Base-by-base conservation (phyloP, 352 stramenopile genomes). In the Globisporangium echinulatum region DNA sequence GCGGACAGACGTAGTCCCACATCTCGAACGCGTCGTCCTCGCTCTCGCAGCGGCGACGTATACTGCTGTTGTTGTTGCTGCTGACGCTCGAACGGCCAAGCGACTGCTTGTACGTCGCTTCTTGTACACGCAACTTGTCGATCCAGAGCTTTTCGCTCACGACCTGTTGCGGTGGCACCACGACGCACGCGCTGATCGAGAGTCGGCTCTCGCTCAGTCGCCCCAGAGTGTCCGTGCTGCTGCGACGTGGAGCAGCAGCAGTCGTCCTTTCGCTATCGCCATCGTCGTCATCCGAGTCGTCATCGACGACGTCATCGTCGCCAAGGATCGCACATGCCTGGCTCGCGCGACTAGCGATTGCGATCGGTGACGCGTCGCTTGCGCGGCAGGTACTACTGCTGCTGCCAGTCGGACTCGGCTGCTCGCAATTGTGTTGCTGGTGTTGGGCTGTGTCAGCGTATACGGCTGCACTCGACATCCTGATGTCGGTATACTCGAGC, bases 1-100 rank as follows among this genome's bases (percentile, higher is more conserved):
- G 71, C 3, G 72, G 72, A 59, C 72, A 81, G 40, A 85, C 69
- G 51, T 82, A 85, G 54, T 85, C 75, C 75, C 75, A 85, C 66
- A 85, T 74, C 37, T 82, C 75, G 58, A 85, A 85, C n/a, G 66
- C 33, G 15, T 66, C 61, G 49, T 66, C 61, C 9, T 54, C 55
- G 61, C 46, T 64, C 36, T 64, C 59, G n/a, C 59, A 64, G 38
- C 59, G 59, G 2, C 59, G 47, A 3, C 59, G 52, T 11, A 36
- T 25, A 15, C 15, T 42, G 11, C 11, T 25, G 17, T 2, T 43
- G 52, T 38, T 40, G 14, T 14, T 52, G 38, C 17, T 19, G 25
- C 59, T 56, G 17, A 46, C 25, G 49, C 49, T 49, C 14, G 59
- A 64, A 52, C 44, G 51, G n/a, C 51, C 36, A 38, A 52, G 37